These are phyloP conservation scores for Raphanus raphanistrum DNA, from an alignment of 345 rosid genomes.

Conservation along the genomic window DNA sequence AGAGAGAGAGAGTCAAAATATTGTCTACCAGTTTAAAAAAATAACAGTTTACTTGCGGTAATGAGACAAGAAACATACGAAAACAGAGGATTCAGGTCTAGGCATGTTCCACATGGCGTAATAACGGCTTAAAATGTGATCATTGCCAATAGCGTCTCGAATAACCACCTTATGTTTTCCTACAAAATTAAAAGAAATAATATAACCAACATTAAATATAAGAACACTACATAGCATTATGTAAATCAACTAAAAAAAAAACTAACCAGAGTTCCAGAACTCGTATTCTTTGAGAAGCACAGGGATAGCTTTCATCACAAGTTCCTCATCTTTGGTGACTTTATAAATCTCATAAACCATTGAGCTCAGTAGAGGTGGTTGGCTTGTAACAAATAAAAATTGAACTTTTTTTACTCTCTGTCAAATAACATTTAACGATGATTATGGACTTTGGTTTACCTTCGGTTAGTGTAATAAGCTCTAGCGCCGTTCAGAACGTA, in stretches of 20 bases:
- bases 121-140: slow-evolving; percentile 67
- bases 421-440: background rate
- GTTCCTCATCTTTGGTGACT: slow-evolving; percentile 61
- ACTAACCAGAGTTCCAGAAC: slow-evolving; percentile 80
- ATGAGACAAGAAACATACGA: slow-evolving; percentile 44
- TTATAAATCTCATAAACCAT: slow-evolving; percentile 71
- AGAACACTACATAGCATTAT: background rate
- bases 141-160: slow-evolving; percentile 46
- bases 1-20: background rate
- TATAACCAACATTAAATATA: background rate
- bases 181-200: slow-evolving; percentile 19
- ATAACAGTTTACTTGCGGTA: background rate
- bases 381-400: slow-evolving; percentile 44
- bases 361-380: slow-evolving; percentile 90
- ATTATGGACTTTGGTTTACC: slow-evolving; percentile 41
- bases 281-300: slow-evolving; percentile 69
- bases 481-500: slow-evolving; percentile 79
- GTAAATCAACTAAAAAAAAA: background rate
- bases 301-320: slow-evolving; percentile 58
- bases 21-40: background rate
- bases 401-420: background rate
- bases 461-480: slow-evolving; percentile 79
- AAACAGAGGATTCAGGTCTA: slow-evolving; percentile 71
- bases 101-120: slow-evolving; percentile 93
- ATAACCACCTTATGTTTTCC: slow-evolving; percentile 66